Percentiles rank a stretch among this genome's conserved stretches.
These are phyloP conservation scores for Penicillium roqueforti DNA, from an alignment of 495 filamentous ascomycete species.

Conservation along the genomic window DNA sequence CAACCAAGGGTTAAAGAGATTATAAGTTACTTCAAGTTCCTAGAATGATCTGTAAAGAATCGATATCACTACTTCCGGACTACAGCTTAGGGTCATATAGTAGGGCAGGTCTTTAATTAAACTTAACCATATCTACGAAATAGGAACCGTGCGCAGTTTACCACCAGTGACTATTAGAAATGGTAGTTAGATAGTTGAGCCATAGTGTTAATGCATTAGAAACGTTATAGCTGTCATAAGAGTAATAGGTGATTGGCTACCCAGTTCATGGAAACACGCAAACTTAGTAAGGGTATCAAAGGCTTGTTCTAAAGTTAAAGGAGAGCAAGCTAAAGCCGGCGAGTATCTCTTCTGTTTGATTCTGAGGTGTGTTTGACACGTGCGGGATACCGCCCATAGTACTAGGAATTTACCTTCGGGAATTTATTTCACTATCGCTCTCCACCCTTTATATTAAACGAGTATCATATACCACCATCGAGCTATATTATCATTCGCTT, in stretches of 20 bases:
- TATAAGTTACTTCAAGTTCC: slow-evolving; percentile 15
- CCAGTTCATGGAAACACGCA: slow-evolving; percentile 8
- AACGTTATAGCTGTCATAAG: slow-evolving; percentile 13
- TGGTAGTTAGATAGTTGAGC: slow-evolving; percentile 10
- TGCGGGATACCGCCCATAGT: not conserved
- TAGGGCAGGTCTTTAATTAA: slow-evolving; percentile 14
- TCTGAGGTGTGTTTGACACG: not conserved
- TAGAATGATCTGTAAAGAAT: slow-evolving; percentile 17
- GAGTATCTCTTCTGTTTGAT: not conserved
- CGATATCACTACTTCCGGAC: slow-evolving; percentile 14
- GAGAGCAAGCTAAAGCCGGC: not conserved
- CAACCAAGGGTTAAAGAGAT: slow-evolving; percentile 18
- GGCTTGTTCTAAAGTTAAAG: not conserved
- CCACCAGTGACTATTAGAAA: not conserved
- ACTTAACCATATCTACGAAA: not conserved
- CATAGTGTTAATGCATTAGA: slow-evolving; percentile 9
- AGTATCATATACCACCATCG: not conserved
- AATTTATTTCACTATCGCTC: not conserved
- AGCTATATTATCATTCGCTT: too few species aligned
- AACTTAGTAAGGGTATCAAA: not conserved
- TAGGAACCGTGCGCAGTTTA: not conserved
- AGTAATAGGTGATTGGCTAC: slow-evolving; percentile 12
- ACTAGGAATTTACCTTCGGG: not conserved
- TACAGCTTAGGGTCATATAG: slow-evolving; percentile 19
- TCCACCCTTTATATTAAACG: not conserved